These are phyloP conservation scores for Aquilaria malaccensis DNA, from an alignment of 345 rosid species.

Conservation along the genomic window DNA sequence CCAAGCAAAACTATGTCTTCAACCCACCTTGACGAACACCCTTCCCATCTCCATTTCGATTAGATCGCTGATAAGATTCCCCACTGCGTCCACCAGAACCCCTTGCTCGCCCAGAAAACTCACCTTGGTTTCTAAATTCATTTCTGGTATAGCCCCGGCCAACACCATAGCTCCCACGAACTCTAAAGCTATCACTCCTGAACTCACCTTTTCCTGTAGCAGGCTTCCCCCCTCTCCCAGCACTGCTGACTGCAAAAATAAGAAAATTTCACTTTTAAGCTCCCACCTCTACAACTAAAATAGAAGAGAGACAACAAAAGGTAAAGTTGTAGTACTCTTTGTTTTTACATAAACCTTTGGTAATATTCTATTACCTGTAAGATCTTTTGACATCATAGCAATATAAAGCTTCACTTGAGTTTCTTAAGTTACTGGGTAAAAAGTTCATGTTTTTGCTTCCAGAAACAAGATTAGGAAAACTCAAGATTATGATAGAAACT, in stretches of 20 bases:
- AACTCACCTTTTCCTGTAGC: constrained; percentile 35
- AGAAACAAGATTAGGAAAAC: too few species aligned
- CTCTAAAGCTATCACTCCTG: constrained; percentile 42
- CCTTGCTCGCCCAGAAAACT: constrained; percentile 56
- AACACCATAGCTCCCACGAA: constrained; percentile 37
- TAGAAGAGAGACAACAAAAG: too few species aligned
- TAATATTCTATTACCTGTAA: too few species aligned
- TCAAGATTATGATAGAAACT: too few species aligned
- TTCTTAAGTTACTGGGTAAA: too few species aligned
- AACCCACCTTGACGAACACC: constrained; percentile 38
- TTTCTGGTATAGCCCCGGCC: constrained; percentile 49
- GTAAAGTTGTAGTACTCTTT: too few species aligned
- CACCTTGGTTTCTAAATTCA: constrained; percentile 63
- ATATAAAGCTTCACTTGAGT: too few species aligned
- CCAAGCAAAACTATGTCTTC: constrained; percentile 19
- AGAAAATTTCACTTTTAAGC: neutral
- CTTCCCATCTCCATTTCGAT: constrained; percentile 48
- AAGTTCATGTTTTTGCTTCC: too few species aligned
- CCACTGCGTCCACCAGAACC: constrained; percentile 44
- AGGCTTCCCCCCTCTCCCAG: constrained; percentile 29
- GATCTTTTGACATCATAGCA: too few species aligned
- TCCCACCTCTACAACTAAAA: neutral
- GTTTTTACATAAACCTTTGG: too few species aligned
- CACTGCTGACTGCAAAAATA: constrained; percentile 21
- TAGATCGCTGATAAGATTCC: constrained; percentile 49